A percentile compares a stretch with the other conserved stretches of the same genome.
Conservation (phyloP, 192 early-diverging fungal genomes). For the Coemansia sp. region DNA sequence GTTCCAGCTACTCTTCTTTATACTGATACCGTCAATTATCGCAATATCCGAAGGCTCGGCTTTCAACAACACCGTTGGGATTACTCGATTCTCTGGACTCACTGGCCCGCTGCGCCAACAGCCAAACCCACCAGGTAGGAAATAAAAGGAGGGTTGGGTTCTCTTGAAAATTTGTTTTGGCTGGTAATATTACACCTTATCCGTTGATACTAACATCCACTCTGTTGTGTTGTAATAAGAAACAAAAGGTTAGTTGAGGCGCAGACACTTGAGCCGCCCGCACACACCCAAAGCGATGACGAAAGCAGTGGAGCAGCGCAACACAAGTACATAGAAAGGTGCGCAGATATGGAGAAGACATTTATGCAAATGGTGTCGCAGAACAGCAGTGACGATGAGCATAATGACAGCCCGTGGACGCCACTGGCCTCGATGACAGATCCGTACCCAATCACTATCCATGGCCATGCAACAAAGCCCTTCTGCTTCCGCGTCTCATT, state of each 20-base stretch:
- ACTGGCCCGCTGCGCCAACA: neutral
- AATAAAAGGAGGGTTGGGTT: no score
- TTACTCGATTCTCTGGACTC: neutral
- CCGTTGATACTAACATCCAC: no score
- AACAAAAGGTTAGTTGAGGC: neutral
- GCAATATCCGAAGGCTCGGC: conserved; percentile 5
- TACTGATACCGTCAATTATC: conserved; percentile 15
- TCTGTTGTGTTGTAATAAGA: neutral
- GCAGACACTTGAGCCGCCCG: neutral
- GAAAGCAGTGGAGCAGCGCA: neutral
- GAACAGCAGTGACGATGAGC: neutral
- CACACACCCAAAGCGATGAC: neutral
- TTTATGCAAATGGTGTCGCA: conserved; percentile 32
- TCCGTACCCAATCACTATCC: conserved; percentile 44
- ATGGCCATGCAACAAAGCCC: conserved; percentile 41
- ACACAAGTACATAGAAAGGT: conserved; percentile 33
- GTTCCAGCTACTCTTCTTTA: conserved; percentile 42
- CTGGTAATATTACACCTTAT: neutral
- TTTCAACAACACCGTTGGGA: neutral
- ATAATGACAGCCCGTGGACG: conserved; percentile 19
- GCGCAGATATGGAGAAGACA: conserved; percentile 30
- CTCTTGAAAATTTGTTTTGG: neutral
- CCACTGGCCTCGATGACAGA: conserved; percentile 18
- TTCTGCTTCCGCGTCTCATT: conserved; percentile 50
- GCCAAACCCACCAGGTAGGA: neutral